Evolutionary conservation across 2,329 filamentous ascomycete species (phyloP).

Genomic region (Trichoderma sp.): DNA sequence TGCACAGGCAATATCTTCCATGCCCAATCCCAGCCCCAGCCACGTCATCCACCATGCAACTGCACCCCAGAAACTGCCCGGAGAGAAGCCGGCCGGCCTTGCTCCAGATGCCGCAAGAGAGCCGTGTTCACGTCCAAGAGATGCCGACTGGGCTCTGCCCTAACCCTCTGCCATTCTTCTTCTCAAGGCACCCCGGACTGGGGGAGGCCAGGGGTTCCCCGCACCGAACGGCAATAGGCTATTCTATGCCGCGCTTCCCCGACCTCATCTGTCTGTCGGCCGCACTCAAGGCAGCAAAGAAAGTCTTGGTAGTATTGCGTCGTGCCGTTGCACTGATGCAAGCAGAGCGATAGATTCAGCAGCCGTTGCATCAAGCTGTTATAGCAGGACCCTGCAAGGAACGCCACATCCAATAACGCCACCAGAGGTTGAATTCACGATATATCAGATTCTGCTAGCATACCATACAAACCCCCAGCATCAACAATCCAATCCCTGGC

Average conservation of each 20-base stretch:
- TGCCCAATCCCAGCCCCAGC: not conserved
- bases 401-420: not conserved
- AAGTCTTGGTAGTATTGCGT: not conserved
- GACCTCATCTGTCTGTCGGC: not conserved
- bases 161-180: not conserved
- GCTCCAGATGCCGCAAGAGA: slow-evolving; percentile 7
- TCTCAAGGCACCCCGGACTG: not conserved
- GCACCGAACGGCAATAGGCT: not conserved
- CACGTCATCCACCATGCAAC: slow-evolving; percentile 16
- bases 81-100: slow-evolving; percentile 15
- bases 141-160: not conserved
- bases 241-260: slow-evolving; percentile 7
- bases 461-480: not conserved
- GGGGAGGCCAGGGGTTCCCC: slow-evolving; percentile 10
- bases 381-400: not conserved
- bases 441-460: not conserved
- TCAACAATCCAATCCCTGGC: not conserved
- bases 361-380: not conserved
- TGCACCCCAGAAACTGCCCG: slow-evolving; percentile 18
- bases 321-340: not conserved
- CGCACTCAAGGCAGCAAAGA: not conserved
- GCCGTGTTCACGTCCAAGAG: not conserved
- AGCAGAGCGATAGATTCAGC: not conserved
- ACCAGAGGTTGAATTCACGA: not conserved
- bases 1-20: not conserved